Evolutionary conservation across 1,139 yeast genomes (phyloP).

Genomic region (Kodamaea plutei): DNA sequence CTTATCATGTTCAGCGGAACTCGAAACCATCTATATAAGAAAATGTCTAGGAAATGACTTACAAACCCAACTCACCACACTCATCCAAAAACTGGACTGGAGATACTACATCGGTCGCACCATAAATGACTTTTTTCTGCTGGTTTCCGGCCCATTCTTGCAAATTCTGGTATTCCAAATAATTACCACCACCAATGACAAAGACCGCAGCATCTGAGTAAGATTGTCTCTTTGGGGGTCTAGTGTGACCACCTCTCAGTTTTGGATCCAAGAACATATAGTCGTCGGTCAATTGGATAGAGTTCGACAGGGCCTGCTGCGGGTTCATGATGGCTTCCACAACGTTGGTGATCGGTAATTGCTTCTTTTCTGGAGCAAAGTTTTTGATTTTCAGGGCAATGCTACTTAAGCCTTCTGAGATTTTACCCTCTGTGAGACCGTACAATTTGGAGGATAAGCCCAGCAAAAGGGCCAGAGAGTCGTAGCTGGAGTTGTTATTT

Average conservation of each 20-base stretch:
- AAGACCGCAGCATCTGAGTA: conserved; percentile 83
- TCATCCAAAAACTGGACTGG: conserved; percentile 76
- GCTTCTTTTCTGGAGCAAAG: conserved; percentile 80
- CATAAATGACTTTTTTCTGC: conserved; percentile 65
- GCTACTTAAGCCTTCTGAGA: conserved; percentile 77
- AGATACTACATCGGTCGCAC: conserved; percentile 77
- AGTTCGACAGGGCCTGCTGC: conserved; percentile 48
- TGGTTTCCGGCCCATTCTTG: conserved; percentile 64
- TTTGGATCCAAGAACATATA: conserved; percentile 89
- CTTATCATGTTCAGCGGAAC: too few relatives aligned
- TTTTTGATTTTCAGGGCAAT: conserved; percentile 85
- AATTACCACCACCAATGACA: conserved; percentile 96
- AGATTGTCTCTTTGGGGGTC: conserved; percentile 81
- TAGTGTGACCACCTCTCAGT: conserved; percentile 83
- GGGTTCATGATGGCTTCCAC: conserved; percentile 94
- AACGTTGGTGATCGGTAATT: conserved; percentile 82
- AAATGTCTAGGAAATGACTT: too few relatives aligned
- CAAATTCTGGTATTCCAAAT: conserved; percentile 86
- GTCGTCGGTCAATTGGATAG: conserved; percentile 74
- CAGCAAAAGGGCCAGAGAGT: conserved; percentile 63
- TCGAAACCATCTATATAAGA: too few relatives aligned
- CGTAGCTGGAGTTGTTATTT: conserved; percentile 12
- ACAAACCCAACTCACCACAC: conserved; percentile 60
- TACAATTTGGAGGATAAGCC: conserved; percentile 73
- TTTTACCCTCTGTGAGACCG: conserved; percentile 76